Base-by-base conservation (phyloP, 768 basidiomycete genomes). In the Russula sp. region DNA sequence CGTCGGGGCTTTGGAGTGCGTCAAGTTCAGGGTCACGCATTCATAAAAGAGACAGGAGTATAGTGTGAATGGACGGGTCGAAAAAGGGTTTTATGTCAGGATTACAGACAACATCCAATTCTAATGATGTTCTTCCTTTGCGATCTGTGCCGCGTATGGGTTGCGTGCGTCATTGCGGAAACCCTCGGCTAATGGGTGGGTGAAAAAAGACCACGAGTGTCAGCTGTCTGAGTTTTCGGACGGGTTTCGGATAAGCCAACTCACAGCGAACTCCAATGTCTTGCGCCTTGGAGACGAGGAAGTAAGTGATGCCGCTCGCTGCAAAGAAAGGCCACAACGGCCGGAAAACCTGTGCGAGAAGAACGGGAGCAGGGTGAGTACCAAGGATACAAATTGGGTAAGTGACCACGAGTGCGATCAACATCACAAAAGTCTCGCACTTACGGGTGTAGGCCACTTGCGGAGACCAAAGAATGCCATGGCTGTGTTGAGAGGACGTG, bases 301-400 rank as follows among this genome's bases (percentile, higher is more conserved):
- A 92, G 70, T 84, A 81, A 18, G 87, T 88, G 64, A 92, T 71
- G 18, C 74, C 71, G 8, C 83, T 82, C 36, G 90, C 86, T 42
- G 81, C 79, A 70, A 90, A 78, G 82, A 92, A 93, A 10, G 90
- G 90, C 83, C 89, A 92, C 76, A 92, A 72, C 40, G 91, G 89
- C 78, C 80, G 84, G 64, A 80, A 67, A 70, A 93, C 76, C 90
- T 93, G 71, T 30, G 56, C 24, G 51, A 52, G 63, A 67, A 32
- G 52, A 34, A 52, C 28, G 48, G 44, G 14, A 42, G 50, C 46
- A 59, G 48, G 11, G 42, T 69, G 54, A 57, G 52, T 22, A 34
- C 20, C 26, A 54, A 20, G 48, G 22, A 26, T 16, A 11, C 34
- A 48, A 32, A 46, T 34, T 8, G 16, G 10, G 38, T 32, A 22